Evolutionary conservation across 202 grass and related monocot species (phyloP).

Genomic region (Zizania palustris): DNA sequence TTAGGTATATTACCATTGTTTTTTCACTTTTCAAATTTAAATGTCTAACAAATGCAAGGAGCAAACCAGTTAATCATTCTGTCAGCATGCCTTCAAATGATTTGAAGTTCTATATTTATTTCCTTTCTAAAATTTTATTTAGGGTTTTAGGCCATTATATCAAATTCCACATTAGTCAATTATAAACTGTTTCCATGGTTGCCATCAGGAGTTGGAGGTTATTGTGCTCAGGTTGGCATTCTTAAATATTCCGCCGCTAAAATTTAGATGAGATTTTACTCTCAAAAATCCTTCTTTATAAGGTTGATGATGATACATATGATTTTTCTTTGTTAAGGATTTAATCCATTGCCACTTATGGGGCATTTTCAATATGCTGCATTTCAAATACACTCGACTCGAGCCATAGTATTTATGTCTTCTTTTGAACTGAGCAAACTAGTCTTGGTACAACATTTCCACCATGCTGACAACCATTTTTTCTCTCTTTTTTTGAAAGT

Average conservation of each 20-base stretch:
- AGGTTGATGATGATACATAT: not conserved
- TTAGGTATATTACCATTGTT: conserved; percentile 2
- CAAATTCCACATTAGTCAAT: not conserved
- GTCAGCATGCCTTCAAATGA: not conserved
- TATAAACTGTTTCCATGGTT: conserved; percentile 13
- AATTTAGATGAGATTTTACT: not conserved
- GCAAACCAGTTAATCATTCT: conserved; percentile 25
- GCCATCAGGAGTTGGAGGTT: not conserved
- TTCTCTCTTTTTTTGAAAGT: too few relatives aligned
- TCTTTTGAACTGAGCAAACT: not conserved
- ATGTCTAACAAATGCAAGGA: not conserved
- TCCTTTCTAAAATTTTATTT: not conserved
- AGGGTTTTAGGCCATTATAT: not conserved
- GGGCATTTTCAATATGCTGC: not conserved
- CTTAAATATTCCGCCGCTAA: not conserved
- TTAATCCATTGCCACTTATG: not conserved
- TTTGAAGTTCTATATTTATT: conserved; percentile 2
- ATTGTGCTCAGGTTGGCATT: conserved; percentile 4
- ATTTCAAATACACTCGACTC: not conserved
- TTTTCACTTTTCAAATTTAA: conserved; percentile 12
- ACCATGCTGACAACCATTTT: not conserved
- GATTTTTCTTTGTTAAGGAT: not conserved
- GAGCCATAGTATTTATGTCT: too few relatives aligned
- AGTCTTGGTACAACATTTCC: not conserved
- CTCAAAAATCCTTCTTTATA: not conserved